Evolutionary conservation across 2,329 filamentous ascomycete genomes (phyloP), one percentile per base, ranked within the genome.

Genomic region (Cercospora zeae-maydis): DNA sequence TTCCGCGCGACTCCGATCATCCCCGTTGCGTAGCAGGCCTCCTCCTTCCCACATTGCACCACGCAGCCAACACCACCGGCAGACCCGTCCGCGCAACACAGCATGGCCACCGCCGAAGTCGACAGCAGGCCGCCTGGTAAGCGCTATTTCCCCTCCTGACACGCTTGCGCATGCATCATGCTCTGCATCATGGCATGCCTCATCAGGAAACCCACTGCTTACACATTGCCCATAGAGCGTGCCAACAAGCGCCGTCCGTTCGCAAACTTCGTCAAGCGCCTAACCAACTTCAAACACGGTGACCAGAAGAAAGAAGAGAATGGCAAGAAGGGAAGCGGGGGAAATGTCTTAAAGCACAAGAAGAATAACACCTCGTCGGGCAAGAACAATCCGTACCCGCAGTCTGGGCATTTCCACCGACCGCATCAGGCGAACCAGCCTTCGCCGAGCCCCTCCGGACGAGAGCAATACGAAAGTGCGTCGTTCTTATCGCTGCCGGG

Each of bases 341-440:
- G 65, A 4, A 60, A 59, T 30, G 61, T 63, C 10, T 55, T 67
- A 42, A 67, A 64, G 51, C 55, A 62, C 55, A 66, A 65, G 58
- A 74, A 73, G 66, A 67, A 69, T 59, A 65, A 67, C 52, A 69
- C 87, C 24, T 42, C 45, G 14, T 4, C 57, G 13, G 58, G 67
- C 72, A 88, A 89, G 76, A 96, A 96, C 81, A 93, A 93, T 74
- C 93, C 93, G n/a, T 97, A 97, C 73, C 91, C 91, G 8, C 84
- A 93, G 71, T 96, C 92, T 2, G 90, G 90, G 63, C 84, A 83
- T 72, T 64, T 80, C 79, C 71, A 80, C 80, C 62, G 84, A 82
- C 73, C 81, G 80, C 87, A 85, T 24, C 68, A 69, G 11, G 52
- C 66, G 47, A 62, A 70, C 83, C 63, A 75, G 74, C 66, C 66